Conservation (phyloP, 1,139 yeast genomes). For the Saccharomyces hybrid region DNA sequence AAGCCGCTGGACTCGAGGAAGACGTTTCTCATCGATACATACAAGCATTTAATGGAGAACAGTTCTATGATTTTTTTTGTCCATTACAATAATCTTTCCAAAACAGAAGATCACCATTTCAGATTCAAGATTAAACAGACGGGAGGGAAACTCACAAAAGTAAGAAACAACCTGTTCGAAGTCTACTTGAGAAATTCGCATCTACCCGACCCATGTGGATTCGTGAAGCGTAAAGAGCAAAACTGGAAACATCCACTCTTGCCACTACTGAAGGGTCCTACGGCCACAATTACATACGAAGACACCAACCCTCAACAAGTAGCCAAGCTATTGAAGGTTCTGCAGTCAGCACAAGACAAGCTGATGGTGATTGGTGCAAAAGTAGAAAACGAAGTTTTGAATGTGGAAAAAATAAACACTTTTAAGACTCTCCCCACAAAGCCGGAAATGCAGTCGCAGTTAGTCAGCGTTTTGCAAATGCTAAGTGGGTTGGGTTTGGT, state of each 20-base stretch:
- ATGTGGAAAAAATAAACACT: conserved; percentile 45
- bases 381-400: conserved; percentile 54
- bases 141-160: conserved; percentile 61
- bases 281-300: conserved; percentile 68
- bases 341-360: conserved; percentile 61
- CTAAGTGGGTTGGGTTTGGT: conserved; percentile 89
- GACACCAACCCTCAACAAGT: conserved; percentile 66
- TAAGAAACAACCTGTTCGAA: conserved; percentile 61
- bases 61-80: conserved; percentile 65
- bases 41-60: conserved; percentile 60
- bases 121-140: conserved; percentile 54
- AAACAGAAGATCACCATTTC: conserved; percentile 56
- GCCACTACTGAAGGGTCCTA: conserved; percentile 72
- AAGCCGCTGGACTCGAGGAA: conserved; percentile 61
- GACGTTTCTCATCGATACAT: conserved; percentile 74
- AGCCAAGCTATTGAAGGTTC: conserved; percentile 49
- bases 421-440: conserved; percentile 71
- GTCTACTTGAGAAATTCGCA: conserved; percentile 68
- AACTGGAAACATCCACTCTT: conserved; percentile 54
- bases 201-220: conserved; percentile 66
- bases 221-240: conserved; percentile 42
- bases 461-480: conserved; percentile 76
- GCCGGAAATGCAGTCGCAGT: conserved; percentile 67
- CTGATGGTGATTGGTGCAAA: conserved; percentile 80
- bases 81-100: conserved; percentile 76